These are phyloP conservation scores for Takakia lepidozioides DNA, from an alignment of 225 moss, liverwort and hornwort species.

Conservation along the genomic window DNA sequence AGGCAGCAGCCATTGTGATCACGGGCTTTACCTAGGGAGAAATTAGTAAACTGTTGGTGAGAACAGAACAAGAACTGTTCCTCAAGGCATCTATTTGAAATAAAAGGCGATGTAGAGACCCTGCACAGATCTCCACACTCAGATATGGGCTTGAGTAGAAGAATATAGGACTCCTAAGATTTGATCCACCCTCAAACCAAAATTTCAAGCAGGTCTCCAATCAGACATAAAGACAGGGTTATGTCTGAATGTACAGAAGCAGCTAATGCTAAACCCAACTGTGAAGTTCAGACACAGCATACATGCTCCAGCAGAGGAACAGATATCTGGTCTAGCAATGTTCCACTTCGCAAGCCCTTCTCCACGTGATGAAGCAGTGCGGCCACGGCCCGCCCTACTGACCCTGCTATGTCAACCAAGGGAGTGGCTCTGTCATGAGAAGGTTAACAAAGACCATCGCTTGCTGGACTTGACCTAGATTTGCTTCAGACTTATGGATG, in stretches of 20 bases:
- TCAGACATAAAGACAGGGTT: not conserved
- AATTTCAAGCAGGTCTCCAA: not conserved
- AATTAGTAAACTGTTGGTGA: too few relatives aligned
- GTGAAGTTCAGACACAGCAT: conserved; percentile 12
- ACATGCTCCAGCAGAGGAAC: conserved; percentile 82
- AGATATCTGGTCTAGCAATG: conserved; percentile 45
- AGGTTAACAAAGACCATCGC: not conserved
- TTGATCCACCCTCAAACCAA: not conserved
- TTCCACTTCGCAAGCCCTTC: conserved; percentile 19
- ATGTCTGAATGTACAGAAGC: not conserved
- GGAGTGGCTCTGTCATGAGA: not conserved
- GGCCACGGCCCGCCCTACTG: conserved; percentile 36
- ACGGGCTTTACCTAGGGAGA: too few relatives aligned
- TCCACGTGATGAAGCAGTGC: conserved; percentile 56
- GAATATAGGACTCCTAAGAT: too few relatives aligned
- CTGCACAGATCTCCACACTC: not conserved
- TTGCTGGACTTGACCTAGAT: too few relatives aligned
- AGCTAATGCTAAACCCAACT: not conserved
- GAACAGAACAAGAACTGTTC: too few relatives aligned
- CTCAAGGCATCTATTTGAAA: too few relatives aligned
- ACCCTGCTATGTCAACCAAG: conserved; percentile 28
- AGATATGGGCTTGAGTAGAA: not conserved
- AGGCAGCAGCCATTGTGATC: too few relatives aligned
- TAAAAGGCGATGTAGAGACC: too few relatives aligned
- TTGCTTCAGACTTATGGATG: too few relatives aligned